A percentile compares a stretch with the other conserved stretches of the same genome.
These are phyloP conservation scores for Phytopythium litorale DNA, from an alignment of 352 stramenopile species.

Conservation along the genomic window DNA sequence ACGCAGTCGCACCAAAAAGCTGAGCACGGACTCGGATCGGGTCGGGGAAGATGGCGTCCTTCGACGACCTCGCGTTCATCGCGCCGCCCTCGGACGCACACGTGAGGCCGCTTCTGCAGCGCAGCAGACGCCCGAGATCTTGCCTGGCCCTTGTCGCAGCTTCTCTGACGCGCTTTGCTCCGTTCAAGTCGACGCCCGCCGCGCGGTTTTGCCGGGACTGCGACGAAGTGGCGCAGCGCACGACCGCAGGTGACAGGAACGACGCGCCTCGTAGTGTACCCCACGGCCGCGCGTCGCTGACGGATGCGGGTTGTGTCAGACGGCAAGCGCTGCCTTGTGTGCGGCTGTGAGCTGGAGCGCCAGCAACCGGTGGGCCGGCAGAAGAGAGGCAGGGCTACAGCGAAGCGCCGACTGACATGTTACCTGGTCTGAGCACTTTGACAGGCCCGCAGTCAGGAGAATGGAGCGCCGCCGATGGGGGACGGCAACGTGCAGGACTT, in stretches of 20 bases:
- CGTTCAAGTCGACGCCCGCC: background rate
- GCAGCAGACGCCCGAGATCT: background rate
- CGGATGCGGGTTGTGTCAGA: conserved; percentile 18
- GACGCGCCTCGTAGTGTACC: background rate
- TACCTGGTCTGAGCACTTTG: background rate
- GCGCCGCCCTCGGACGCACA: conserved; percentile 5
- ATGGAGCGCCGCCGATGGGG: background rate
- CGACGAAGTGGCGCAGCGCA: conserved; percentile 45
- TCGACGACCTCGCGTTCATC: conserved; percentile 73
- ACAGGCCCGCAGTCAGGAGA: background rate
- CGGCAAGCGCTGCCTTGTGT: conserved; percentile 60
- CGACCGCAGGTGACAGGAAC: conserved; percentile 33
- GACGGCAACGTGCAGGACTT: conserved; percentile 32
- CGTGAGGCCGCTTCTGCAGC: background rate
- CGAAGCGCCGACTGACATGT: background rate
- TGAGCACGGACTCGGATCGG: too few relatives aligned
- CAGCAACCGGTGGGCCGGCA: conserved; percentile 7
- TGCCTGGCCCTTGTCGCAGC: background rate
- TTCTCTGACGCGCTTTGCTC: background rate
- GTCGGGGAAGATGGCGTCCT: conserved; percentile 40
- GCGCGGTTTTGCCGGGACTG: conserved; percentile 59
- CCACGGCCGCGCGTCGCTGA: too few relatives aligned
- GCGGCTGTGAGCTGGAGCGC: conserved; percentile 48
- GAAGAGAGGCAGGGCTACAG: background rate
- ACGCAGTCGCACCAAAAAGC: too few relatives aligned